Evolutionary conservation across 768 basidiomycete species (phyloP).

Genomic region (Trametes cubensis): DNA sequence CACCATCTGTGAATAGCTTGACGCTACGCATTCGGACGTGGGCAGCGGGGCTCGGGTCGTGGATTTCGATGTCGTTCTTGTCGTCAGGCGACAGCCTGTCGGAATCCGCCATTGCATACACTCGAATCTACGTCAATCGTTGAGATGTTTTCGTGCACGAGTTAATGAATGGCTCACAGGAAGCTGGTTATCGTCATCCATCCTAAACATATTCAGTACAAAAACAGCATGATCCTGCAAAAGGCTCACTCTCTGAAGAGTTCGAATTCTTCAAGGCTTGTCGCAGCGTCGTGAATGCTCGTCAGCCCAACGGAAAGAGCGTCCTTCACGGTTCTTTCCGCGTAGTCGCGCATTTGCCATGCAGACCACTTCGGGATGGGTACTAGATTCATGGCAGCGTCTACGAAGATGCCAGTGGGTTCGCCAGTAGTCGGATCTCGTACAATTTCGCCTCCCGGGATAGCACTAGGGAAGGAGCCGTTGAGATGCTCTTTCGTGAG

Average conservation of each 20-base stretch:
- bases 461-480: conserved; percentile 43
- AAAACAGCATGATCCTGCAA: background rate
- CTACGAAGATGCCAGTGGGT: conserved; percentile 83
- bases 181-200: conserved; percentile 67
- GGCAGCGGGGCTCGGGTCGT: conserved; percentile 39
- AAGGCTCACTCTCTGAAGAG: conserved; percentile 61
- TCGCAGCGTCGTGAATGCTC: conserved; percentile 80
- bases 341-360: conserved; percentile 57
- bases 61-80: conserved; percentile 26
- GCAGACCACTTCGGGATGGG: conserved; percentile 65
- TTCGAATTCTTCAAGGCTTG: conserved; percentile 51
- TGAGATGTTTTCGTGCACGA: background rate
- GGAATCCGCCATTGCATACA: conserved; percentile 45
- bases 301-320: conserved; percentile 83
- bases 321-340: conserved; percentile 63
- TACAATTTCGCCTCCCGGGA: conserved; percentile 70
- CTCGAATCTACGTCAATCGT: conserved; percentile 31
- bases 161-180: conserved; percentile 51
- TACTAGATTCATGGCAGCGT: conserved; percentile 84
- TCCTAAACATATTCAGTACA: conserved; percentile 42
- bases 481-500: conserved; percentile 53
- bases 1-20: conserved; percentile 82
- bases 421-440: conserved; percentile 55
- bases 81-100: conserved; percentile 37
- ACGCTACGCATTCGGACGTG: conserved; percentile 51